These are phyloP conservation scores for Lachancea sp. DNA, from an alignment of 805 yeast genomes.

Conservation along the genomic window DNA sequence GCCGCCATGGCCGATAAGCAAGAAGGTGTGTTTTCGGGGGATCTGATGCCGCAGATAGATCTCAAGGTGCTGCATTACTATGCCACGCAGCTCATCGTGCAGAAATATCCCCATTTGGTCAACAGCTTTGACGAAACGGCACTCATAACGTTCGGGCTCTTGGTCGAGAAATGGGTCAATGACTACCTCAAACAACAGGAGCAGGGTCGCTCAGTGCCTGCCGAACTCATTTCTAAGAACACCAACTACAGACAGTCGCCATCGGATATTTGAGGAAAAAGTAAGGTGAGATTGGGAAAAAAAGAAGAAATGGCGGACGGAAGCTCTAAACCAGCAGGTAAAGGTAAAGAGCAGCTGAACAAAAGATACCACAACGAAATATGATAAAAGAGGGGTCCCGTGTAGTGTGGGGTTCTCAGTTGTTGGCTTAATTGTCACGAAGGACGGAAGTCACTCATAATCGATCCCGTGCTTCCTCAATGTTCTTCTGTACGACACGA, in stretches of 20 bases:
- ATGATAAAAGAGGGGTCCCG: no score
- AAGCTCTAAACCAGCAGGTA: no score
- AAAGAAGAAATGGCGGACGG: neutral
- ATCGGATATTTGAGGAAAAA: constrained; percentile 21
- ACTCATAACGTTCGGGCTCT: constrained; percentile 31
- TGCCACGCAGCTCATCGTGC: constrained; percentile 27
- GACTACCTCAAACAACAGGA: constrained; percentile 19
- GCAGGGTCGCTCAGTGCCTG: constrained; percentile 16
- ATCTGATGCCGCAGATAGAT: constrained; percentile 26
- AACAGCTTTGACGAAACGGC: constrained; percentile 34
- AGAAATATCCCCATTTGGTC: constrained; percentile 25
- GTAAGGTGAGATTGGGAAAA: no score
- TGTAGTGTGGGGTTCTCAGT: no score
- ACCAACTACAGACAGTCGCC: constrained; percentile 25
- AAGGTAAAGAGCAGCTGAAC: no score
- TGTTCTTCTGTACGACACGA: no score
- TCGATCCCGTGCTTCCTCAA: no score
- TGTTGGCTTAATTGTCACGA: no score
- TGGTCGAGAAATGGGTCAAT: constrained; percentile 35
- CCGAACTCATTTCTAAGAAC: constrained; percentile 19
- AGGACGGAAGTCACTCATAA: no score
- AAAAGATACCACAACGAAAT: no score
- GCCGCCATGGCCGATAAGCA: constrained; percentile 18
- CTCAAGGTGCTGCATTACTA: constrained; percentile 35
- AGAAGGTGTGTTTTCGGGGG: constrained; percentile 26